A percentile compares a stretch with the other conserved stretches of the same genome.
phyloP scores from a whole-genome alignment of 1,139 yeast genomes.

The Zhuliangozyma parablackwelliae region DNA sequence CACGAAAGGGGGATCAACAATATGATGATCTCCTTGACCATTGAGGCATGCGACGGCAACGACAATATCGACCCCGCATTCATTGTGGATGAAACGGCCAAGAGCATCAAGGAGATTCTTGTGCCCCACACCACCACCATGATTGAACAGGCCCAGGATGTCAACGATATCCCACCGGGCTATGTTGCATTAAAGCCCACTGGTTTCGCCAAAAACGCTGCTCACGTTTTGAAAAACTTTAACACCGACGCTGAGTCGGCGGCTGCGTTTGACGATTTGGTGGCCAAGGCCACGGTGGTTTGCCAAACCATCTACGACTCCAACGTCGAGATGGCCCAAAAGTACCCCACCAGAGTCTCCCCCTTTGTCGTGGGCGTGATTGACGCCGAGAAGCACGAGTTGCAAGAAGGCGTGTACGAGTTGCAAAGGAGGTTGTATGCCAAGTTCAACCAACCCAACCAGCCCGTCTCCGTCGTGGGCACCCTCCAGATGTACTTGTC shows the following conservation, averaged over 20 bases:
- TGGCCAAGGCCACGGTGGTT: slow-evolving; percentile 58
- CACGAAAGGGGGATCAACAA: slow-evolving; percentile 75
- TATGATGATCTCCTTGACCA: slow-evolving; percentile 91
- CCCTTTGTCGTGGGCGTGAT: slow-evolving; percentile 85
- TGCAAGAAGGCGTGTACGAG: slow-evolving; percentile 89
- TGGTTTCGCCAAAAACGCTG: slow-evolving; percentile 77
- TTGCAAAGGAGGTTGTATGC: slow-evolving; percentile 79
- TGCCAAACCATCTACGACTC: slow-evolving; percentile 54
- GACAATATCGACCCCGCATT: slow-evolving; percentile 57
- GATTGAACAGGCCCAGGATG: slow-evolving; percentile 41
- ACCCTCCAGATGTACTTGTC: slow-evolving; percentile 91
- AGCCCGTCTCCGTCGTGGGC: slow-evolving; percentile 72
- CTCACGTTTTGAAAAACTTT: slow-evolving; percentile 64
- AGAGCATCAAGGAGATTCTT: slow-evolving; percentile 65
- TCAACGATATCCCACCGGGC: slow-evolving; percentile 70
- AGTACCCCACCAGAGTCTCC: slow-evolving; percentile 65
- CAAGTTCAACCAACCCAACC: slow-evolving; percentile 59
- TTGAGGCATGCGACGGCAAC: slow-evolving; percentile 86
- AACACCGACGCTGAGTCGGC: slow-evolving; percentile 40
- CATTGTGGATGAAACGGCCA: slow-evolving; percentile 62
- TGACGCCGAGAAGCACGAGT: slow-evolving; percentile 87
- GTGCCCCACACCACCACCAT: slow-evolving; percentile 63
- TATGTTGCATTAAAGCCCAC: slow-evolving; percentile 93
- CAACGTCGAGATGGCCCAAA: slow-evolving; percentile 41
- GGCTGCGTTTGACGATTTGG: slow-evolving; percentile 54